Percentiles rank a stretch among this genome's conserved stretches.
Evolutionary conservation across 371 early-diverging fungal genomes (phyloP).

Genomic region (Dichotomocladium elegans): DNA sequence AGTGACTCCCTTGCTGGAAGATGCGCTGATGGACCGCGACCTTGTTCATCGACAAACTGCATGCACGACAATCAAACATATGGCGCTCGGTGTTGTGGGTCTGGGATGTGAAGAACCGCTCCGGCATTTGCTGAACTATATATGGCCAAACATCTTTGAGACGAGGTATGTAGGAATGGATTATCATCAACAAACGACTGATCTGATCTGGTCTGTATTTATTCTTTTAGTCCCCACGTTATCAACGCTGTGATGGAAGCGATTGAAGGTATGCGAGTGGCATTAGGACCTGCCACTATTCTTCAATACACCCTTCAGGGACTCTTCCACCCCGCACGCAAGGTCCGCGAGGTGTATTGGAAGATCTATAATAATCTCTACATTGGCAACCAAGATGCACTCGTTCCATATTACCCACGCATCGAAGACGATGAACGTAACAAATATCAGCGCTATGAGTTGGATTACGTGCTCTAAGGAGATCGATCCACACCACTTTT

Average conservation of each 20-base stretch:
- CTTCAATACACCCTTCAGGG: conserved; percentile 92
- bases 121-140: conserved; percentile 89
- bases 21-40: conserved; percentile 97
- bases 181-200: not conserved
- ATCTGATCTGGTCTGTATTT: conserved; percentile 10
- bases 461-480: conserved; percentile 53
- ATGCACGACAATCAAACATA: conserved; percentile 89
- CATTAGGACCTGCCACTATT: conserved; percentile 83
- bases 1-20: conserved; percentile 93
- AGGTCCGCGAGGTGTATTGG: conserved; percentile 96
- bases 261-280: conserved; percentile 90
- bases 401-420: conserved; percentile 89
- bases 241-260: conserved; percentile 97
- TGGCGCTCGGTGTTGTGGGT: conserved; percentile 90
- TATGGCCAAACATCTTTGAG: conserved; percentile 99
- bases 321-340: conserved; percentile 96
- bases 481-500: not conserved
- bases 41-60: conserved; percentile 97
- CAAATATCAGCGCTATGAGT: conserved; percentile 71
- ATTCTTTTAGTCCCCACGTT: conserved; percentile 79
- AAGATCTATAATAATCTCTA: conserved; percentile 95
- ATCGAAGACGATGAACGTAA: conserved; percentile 82
- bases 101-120: conserved; percentile 92
- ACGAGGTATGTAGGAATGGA: conserved; percentile 62
- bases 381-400: conserved; percentile 87